Evolutionary conservation across 2,329 filamentous ascomycete genomes (phyloP).

Genomic region (Simplicillium sp.): DNA sequence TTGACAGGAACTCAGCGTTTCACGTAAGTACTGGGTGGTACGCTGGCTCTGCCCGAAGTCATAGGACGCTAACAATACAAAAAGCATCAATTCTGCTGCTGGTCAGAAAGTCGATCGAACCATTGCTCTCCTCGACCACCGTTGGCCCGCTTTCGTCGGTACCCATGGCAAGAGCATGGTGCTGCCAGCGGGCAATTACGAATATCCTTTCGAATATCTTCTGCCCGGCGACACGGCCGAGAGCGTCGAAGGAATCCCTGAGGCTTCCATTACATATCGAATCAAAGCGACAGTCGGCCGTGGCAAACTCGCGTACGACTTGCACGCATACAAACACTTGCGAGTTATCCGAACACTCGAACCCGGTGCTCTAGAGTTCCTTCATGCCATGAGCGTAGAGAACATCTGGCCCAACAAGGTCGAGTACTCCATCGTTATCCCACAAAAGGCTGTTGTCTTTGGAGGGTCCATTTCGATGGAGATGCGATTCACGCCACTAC

Average conservation of each 20-base stretch:
- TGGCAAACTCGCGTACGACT: constrained; percentile 81
- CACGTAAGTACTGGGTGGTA: constrained; percentile 41
- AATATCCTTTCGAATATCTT: constrained; percentile 70
- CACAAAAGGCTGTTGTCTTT: constrained; percentile 89
- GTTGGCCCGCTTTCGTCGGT: constrained; percentile 58
- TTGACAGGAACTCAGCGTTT: constrained; percentile 58
- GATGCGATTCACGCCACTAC: constrained; percentile 76
- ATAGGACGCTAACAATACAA: background rate
- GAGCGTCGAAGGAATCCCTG: constrained; percentile 80
- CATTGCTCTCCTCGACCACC: constrained; percentile 54
- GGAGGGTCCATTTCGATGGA: constrained; percentile 78
- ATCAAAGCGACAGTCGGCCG: constrained; percentile 83
- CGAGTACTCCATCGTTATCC: constrained; percentile 87
- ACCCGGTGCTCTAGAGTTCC: constrained; percentile 64
- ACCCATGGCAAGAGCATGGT: constrained; percentile 45
- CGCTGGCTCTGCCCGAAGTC: background rate
- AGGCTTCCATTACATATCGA: constrained; percentile 82
- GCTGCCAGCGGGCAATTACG: constrained; percentile 67
- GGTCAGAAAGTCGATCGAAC: constrained; percentile 51
- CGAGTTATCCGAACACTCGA: constrained; percentile 71
- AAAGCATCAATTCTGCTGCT: constrained; percentile 48
- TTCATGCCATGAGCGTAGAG: constrained; percentile 89
- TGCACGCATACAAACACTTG: constrained; percentile 69
- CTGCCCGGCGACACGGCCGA: constrained; percentile 68
- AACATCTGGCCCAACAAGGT: constrained; percentile 98